Evolutionary conservation across 1,139 yeast genomes (phyloP), one percentile per base, ranked within the genome.

Genomic region (Debaryomycetaceae sp.): DNA sequence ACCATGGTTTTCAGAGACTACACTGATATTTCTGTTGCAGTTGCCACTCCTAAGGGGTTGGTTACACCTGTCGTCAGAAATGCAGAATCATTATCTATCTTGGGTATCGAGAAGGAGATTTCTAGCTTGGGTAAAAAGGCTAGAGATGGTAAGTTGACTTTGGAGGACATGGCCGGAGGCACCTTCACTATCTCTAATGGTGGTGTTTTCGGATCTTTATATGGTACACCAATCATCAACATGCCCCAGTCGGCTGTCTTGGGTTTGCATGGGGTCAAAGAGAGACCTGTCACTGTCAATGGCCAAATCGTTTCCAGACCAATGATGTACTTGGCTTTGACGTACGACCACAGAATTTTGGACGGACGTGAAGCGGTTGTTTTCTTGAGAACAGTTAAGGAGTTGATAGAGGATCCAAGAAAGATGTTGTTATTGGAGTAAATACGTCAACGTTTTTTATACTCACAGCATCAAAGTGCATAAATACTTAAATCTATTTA

Each of bases 161-260:
- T 93, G 57, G 99, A 93, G 77, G 99, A 93, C 70, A 93, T 95
- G 99, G 83, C 97, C 50, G 99, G 99, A 68, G 99, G 99, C 70
- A 91, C 98, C 50, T 91, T 93, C 78, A 93, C 99, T 63, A 93
- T 93, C 62, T 93, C 99, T 49, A 93, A 93, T 75, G 99, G 99
- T 68, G 99, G 99, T 70, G 97, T 93, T 49, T 93, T 93, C 61
- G 99, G 99, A 52, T 93, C 99, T 34, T 78, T 93, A 57, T 89
- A 87, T 71, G 99, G 99, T 68, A 93, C 99, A 45, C 99, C 99
- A 64, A 93, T 93, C 72, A 93, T 93, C 69, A 93, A 93, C 80
- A 76, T 88, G 82, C 99, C 99, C 45, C 99, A 93, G 77, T 88
- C 97, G 48, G 98, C 98, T 40, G 99, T 93, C 39, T 81, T 93